Evolutionary conservation across 805 yeast genomes (phyloP).

Genomic region (Pichia insulana): DNA sequence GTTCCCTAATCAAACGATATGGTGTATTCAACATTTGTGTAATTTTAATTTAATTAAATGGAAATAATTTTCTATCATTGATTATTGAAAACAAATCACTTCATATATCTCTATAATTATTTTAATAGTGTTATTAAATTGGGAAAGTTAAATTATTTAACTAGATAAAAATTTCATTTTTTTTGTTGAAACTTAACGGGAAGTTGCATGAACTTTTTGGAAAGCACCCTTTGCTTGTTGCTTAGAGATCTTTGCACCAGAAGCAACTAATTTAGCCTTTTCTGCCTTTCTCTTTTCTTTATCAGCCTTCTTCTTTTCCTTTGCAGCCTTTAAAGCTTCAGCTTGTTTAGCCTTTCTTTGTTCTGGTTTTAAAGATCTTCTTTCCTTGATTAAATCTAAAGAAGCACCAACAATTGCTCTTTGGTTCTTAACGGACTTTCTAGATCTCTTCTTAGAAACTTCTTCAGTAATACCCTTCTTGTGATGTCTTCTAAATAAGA

Average conservation of each 20-base stretch:
- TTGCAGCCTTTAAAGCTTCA: conserved; percentile 72
- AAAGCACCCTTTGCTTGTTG: conserved; percentile 97
- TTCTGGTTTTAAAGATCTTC: conserved; percentile 93
- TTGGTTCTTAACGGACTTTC: conserved; percentile 97
- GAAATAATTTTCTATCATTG: too few species aligned
- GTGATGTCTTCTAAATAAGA: conserved; percentile 99
- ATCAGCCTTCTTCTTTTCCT: conserved; percentile 83
- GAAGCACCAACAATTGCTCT: conserved; percentile 99
- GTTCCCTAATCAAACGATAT: too few species aligned
- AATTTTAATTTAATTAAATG: too few species aligned
- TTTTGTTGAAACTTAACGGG: conserved; percentile 57
- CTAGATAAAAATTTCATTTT: conserved; percentile 1
- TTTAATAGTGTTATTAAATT: background rate
- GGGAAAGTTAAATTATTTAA: conserved; percentile 1
- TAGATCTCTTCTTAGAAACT: conserved; percentile 91
- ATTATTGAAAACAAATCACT: too few species aligned
- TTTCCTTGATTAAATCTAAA: conserved; percentile 94
- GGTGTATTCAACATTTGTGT: too few species aligned
- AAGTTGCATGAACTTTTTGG: conserved; percentile 93
- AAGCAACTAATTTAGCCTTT: conserved; percentile 74
- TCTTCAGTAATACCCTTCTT: conserved; percentile 99
- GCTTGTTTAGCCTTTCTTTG: conserved; percentile 97
- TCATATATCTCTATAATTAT: too few species aligned
- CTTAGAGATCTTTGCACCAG: conserved; percentile 80
- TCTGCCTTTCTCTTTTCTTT: conserved; percentile 95